Base-by-base conservation (phyloP, 306 rosid genomes). In the Lathyrus sativus region DNA sequence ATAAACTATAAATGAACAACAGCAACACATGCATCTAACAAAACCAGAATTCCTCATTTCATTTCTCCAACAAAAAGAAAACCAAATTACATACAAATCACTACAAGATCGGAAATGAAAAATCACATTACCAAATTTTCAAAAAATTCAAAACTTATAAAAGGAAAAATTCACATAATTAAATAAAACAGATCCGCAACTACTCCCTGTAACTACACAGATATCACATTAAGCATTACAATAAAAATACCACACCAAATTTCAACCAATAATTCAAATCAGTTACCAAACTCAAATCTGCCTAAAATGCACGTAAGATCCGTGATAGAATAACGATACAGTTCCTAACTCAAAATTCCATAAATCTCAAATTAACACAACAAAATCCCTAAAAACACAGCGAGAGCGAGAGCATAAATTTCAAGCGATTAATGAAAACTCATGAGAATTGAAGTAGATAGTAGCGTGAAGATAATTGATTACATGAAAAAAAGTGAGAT, bases 181-280 rank as follows among this genome's bases (percentile, higher is more conserved):
- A 42, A 69, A 65, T 1, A 28, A 58, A 64, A 69, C 35, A 70
- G 80, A 82, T 75, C 76, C 71, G 24, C 28, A 67, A 57, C 18
- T 31, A 42, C 67, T 67, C 33, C 50, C 49, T 41, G 70, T 35
- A 70, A 69, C 69, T 22, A 74, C 42, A 38, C 53, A 26, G 11
- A 28, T 11, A 11, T 13, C 17, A 44, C 58, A 71, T 48, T 59
- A 37, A 7, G 46, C 69, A 29, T 24, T 46, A 49, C 19, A 12
- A 10, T 4, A 45, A 18, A 65, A 70, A 39, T 62, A 67, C 60
- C 39, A 60, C 39, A 53, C 38, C 37, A 54, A 80, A 46, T 15
- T 17, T n/a, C 65, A 76, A 60, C 72, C 62, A 69, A 49, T 35
- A 35, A 7, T 6, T 4, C 57, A 65, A n/a, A 38, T 64, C 26